Conservation (phyloP, 345 rosid species). For the Acer negundo region DNA sequence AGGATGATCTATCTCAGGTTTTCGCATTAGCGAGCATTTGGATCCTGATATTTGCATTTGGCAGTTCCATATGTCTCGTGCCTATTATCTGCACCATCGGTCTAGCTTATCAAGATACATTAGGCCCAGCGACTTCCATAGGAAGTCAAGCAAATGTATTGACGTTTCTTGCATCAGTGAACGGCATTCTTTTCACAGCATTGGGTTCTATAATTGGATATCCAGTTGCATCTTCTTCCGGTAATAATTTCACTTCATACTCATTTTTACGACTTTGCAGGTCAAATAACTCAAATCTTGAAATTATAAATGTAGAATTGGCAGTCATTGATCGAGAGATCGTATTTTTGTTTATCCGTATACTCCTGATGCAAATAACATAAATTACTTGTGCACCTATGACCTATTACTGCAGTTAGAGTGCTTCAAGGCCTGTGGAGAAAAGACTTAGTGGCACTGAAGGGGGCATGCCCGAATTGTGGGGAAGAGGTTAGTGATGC, state of each 20-base stretch:
- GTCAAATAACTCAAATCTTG: not conserved
- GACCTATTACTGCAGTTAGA: constrained; percentile 51
- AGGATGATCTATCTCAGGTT: constrained; percentile 93
- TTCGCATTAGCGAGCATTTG: constrained; percentile 82
- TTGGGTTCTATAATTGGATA: constrained; percentile 71
- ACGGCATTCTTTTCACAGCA: constrained; percentile 63
- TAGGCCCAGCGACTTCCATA: constrained; percentile 38
- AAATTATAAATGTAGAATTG: not conserved
- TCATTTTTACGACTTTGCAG: not conserved
- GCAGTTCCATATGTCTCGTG: constrained; percentile 54
- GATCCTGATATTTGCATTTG: constrained; percentile 74
- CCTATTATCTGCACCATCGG: constrained; percentile 61
- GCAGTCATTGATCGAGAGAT: not conserved
- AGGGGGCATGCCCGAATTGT: constrained; percentile 93
- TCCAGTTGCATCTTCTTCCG: constrained; percentile 80
- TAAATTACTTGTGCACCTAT: constrained; percentile 8
- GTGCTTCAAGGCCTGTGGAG: constrained; percentile 89
- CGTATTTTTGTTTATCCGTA: not conserved
- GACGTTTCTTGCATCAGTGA: constrained; percentile 50
- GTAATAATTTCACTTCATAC: constrained; percentile 33
- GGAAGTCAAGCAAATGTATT: constrained; percentile 46
- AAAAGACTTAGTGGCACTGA: constrained; percentile 85
- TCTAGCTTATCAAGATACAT: constrained; percentile 60
- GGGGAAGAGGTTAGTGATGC: constrained; percentile 84
- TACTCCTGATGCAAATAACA: not conserved